Conservation (phyloP, 2,329 filamentous ascomycete species). For the Diatrype stigma region DNA sequence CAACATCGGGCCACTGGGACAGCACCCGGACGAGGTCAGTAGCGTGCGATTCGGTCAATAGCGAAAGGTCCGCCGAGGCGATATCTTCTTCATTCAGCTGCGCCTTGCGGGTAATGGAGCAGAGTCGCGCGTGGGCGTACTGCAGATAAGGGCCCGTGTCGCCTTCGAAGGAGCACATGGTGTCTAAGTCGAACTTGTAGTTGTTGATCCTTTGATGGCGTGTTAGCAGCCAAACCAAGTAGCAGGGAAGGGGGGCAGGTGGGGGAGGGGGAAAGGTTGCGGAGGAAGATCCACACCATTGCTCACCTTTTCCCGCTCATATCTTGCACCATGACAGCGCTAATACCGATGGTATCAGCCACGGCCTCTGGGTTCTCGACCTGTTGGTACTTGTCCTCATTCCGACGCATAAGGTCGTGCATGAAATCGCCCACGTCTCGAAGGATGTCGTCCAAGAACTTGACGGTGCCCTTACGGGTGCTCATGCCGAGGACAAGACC, state of each 20-base stretch:
- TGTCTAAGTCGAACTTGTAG: conserved; percentile 64
- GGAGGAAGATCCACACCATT: neutral
- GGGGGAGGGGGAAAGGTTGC: conserved; percentile 21
- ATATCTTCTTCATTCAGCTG: conserved; percentile 32
- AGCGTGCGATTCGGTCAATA: conserved; percentile 56
- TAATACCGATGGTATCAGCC: conserved; percentile 88
- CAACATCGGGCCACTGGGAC: conserved; percentile 81
- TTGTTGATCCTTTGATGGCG: conserved; percentile 34
- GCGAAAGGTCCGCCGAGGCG: conserved; percentile 49
- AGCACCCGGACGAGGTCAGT: conserved; percentile 65
- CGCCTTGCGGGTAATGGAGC: conserved; percentile 35
- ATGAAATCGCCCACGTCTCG: conserved; percentile 85
- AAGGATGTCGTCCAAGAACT: conserved; percentile 59
- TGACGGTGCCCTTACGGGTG: conserved; percentile 66
- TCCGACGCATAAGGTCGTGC: conserved; percentile 95
- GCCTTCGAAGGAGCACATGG: conserved; percentile 70
- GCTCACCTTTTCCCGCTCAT: conserved; percentile 87
- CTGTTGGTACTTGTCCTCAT: conserved; percentile 84
- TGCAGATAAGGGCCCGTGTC: conserved; percentile 72
- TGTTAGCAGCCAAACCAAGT: neutral
- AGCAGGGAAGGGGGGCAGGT: conserved; percentile 11
- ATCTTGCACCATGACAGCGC: conserved; percentile 95
- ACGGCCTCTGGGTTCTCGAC: conserved; percentile 77
- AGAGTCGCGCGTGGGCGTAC: conserved; percentile 63
- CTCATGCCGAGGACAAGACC: conserved; percentile 68